Evolutionary conservation across 108 stramenopile genomes (phyloP), one percentile per base, ranked within the genome.

Genomic region (Hondaea fermentalgiana): DNA sequence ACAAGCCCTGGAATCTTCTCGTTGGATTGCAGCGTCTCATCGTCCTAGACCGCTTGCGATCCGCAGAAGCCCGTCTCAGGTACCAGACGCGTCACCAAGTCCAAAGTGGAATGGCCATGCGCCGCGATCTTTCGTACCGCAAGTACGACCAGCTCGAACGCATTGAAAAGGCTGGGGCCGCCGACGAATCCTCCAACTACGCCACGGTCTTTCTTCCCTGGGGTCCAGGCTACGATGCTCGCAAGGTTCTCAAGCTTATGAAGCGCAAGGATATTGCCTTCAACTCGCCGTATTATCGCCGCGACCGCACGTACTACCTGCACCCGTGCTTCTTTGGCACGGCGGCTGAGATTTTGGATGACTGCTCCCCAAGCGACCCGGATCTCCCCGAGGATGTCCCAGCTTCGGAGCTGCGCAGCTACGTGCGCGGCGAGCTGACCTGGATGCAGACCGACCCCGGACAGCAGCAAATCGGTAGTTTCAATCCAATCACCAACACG

Each of bases 131-230:
- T 4, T 72, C 72, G 43, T 72, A 89, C 43, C 89, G 87, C 23
- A 87, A 76, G 83, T 88, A 83, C 19, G 89, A 72, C 45, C 88
- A 89, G 44, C 25, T 89, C 35, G 72, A 87, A 42, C 89, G 89
- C 72, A n/a, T 44, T 87, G 89, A 89, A 25, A 69, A 69, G 25
- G 25, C 69, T 49, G 58, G 23, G 4, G 47, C 51, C 43, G 90
- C 55, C 28, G 87, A 59, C 5, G 58, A 47, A 57, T 49, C 47
- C 21, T 91, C 90, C 5, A 89, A 93, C 57, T 93, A 93, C 88
- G 90, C 92, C 25, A 89, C 91, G 16, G 72, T 93, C 58, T 93
- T 92, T 72, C 53, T 93, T 12, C 92, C 92, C 16, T 93, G 92
- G 89, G 92, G 92, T 2, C 90, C 91, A 3, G 60, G 72, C 29